Evolutionary conservation across 2,329 filamentous ascomycete species (phyloP), one percentile per base, ranked within the genome.

Genomic region (Pseudogymnoascus verrucosus): DNA sequence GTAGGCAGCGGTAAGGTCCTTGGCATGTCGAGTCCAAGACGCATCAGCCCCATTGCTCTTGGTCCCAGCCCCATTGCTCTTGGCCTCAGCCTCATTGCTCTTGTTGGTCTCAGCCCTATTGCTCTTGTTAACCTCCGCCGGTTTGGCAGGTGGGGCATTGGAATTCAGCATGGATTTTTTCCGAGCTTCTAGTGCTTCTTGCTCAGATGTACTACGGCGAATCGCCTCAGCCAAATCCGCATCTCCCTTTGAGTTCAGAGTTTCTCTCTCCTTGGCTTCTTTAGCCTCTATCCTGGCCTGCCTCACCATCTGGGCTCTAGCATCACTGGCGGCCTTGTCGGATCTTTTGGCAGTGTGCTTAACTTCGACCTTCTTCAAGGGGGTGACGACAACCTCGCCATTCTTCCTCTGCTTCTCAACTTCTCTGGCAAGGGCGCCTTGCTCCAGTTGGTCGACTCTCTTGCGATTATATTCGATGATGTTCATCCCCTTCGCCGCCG

Each of bases 171-270:
- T 12, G 31, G 26, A 4, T 31, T 54, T 31, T 16, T 12, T 54
- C 26, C 28, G 23, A 31, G 47, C 47, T 21, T 1, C 23, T 14
- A 12, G 26, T 5, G 14, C 7, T n/a, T 54, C 47, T 19, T 54
- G 26, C 23, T 31, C 44, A 28, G 11, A 28, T 6, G 44, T 28
- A 12, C 44, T 51, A 8, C 44, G 23, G 21, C 44, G 44, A 14
- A 51, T 28, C 6, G 67, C 67, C 63, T 72, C 71, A 23, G 70
- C 68, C 31, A 67, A 28, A 28, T 69, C 68, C 31, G 69, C 67
- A 62, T 73, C 70, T 37, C 69, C 69, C 60, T 69, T 66, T n/a
- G 67, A 69, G 63, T 72, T 69, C 63, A 69, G 68, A 11, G 69
- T 61, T 37, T 70, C 68, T 62, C 65, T 64, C 54, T 71, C 70